Evolutionary conservation across 192 early-diverging fungal genomes (phyloP), one percentile per base, ranked within the genome.

Genomic region (Backusella australiensis): DNA sequence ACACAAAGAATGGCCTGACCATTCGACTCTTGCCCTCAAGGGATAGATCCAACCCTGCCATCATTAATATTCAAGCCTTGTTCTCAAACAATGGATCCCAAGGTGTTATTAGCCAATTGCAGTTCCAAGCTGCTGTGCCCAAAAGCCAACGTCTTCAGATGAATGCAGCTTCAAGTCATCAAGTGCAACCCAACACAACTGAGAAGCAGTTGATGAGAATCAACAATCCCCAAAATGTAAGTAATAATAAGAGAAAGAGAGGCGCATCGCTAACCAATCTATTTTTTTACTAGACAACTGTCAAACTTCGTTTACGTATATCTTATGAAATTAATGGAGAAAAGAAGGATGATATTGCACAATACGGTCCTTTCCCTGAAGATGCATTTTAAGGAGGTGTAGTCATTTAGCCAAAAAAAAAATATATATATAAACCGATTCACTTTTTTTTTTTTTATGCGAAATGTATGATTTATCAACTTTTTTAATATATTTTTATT

Each of bases 61-160:
- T 89, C 35, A 82, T 96, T 53, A 88, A 87, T 59, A 85, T 97
- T 42, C 85, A 86, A 6, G 90, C 92, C 5, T 88, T 85, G 4
- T 95, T 96, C 82, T 77, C 82, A 44, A 97, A 95, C 75, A 77
- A 85, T 67, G 81, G 83, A 15, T 68, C 84, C 19, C 86, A 87
- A 46, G 87, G 86, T 7, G 35, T 77, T 4, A 84, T 97, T 41
- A 84, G 82, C 21, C 90, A 89, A 26, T 70, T 98, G 29, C 86
- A 88, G 67, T 94, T 99, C 79, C 89, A 95, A 82, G 97, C 96
- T 14, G 98, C 98, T 0, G 97, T 99, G 15, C 96, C 96, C 29
- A 96, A 96, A 86, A 93, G 91, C 52, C 91, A 97, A 73, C 91
- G 93, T 82, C 86, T 99, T 67, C 90, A 92, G 76, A 94, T 99